Base-by-base conservation (phyloP, 805 yeast genomes). In the Nakazawaea wyomingensis region DNA sequence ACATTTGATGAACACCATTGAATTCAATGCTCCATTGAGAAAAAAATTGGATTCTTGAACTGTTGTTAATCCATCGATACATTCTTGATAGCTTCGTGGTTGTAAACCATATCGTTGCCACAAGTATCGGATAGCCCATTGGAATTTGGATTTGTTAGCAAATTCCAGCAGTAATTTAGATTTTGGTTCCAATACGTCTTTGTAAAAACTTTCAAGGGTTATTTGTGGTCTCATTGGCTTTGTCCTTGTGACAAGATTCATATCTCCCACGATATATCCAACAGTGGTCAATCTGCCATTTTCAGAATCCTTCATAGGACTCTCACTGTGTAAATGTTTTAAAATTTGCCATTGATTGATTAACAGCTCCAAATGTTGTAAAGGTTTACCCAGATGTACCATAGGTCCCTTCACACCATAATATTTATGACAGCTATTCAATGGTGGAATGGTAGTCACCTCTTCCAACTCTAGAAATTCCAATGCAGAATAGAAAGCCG, bases 1-100 rank as follows among this genome's bases (percentile, higher is more conserved):
- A 52, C 83, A 76, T 43, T 70, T 61, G 49, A 65, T 60, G 18
- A 67, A 53, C 43, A 46, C 39, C 45, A 46, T n/a, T 32, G 37
- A 33, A 29, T 30, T n/a, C 31, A 36, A 22, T 22, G 43, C 44
- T 9, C 48, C 37, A 9, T 43, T 39, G 26, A 51, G 44, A 5
- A 52, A 43, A 6, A 47, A 49, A 22, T 43, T 39, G 14, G 57
- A 46, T 53, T 49, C 43, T 24, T 24, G 27, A 24, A 11, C 11
- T 9, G 27, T 24, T 11, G 8, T 24, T 2, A 24, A 9, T 24
- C 11, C 11, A 9, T 11, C 27, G 8, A 24, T 11, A 47, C 60
- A 45, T 50, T 57, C 44, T 13, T 49, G 34, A 38, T 56, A 50
- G 16, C 42, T 52, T 32, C 35, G 38, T 7, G 45, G 34, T 26